Conservation (phyloP, 495 filamentous ascomycete genomes). For the Amorphotheca resinae region DNA sequence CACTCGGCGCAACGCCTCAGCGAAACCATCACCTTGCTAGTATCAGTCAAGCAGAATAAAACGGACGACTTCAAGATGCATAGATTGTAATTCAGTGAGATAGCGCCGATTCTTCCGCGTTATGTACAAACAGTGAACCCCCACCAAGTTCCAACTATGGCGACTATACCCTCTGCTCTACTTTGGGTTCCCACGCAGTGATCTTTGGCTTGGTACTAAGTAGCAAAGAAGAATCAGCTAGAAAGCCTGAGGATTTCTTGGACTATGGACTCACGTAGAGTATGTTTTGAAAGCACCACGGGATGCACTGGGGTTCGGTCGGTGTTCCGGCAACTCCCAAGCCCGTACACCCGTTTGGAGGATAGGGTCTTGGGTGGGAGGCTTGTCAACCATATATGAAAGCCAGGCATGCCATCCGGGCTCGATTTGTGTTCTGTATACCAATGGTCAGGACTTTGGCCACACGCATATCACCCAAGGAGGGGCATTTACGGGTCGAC, state of each 20-base stretch:
- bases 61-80: too few relatives aligned
- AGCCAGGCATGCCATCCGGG: conserved; percentile 99
- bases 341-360: conserved; percentile 47
- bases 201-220: conserved; percentile 34
- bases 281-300: conserved; percentile 84
- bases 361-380: conserved; percentile 64
- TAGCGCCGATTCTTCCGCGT: conserved; percentile 4
- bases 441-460: conserved; percentile 4
- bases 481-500: conserved; percentile 58
- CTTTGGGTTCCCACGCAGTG: conserved; percentile 31
- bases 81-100: background rate
- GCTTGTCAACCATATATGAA: conserved; percentile 80
- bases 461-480: too few relatives aligned
- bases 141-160: background rate
- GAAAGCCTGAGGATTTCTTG: background rate
- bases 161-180: conserved; percentile 25
- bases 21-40: too few relatives aligned
- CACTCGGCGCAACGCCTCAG: too few relatives aligned
- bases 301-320: conserved; percentile 58
- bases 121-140: conserved; percentile 9
- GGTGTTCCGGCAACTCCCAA: conserved; percentile 67
- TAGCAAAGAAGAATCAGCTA: background rate
- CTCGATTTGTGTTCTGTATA: conserved; percentile 64
- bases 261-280: conserved; percentile 60
- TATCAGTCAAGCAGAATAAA: too few relatives aligned